Base-by-base conservation (phyloP, 2,329 filamentous ascomycete genomes). In the Chalaropsis ovoidea region DNA sequence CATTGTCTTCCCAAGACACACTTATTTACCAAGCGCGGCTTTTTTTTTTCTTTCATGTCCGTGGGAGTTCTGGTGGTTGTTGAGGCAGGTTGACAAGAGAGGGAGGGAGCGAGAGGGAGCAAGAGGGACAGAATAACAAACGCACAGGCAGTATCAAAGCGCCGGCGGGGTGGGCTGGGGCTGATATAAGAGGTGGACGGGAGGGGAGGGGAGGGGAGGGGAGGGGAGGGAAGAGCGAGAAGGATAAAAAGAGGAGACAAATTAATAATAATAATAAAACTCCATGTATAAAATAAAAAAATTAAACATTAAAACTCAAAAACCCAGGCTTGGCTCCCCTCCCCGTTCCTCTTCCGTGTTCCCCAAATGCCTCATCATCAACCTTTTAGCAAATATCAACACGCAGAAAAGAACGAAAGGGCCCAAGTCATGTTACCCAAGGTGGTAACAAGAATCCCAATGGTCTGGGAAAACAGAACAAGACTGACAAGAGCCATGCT, bases 121-220 rank as follows among this genome's bases (percentile, higher is more conserved):
- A 17, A 24, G 10, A 54, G 22, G 52, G 22, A 56, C 24, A 56
- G 4, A 27, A 35, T 8, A 31, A 56, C 6, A 31, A 35, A 11
- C 52, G 52, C 52, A 56, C 52, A 31, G 52, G 52, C 52, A 31
- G 24, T 56, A 35, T 56, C 52, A 56, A 56, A 56, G 27, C 52
- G 52, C 52, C 24, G 52, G 52, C 22, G 24, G 52, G 24, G 3
- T 31, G 31, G 31, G 31, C 24, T 31, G 24, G 47, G 47, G 2
- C 11, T 56, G 52, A 56, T 56, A 4, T 56, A 56, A 31, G 31
- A 31, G 31, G 6, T 31, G 2, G 31, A 31, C 31, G 31, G 31
- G 6, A 31, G 6, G 6, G 31, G 6, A 31, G 31, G 6, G 31
- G 2, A 31, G 31, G 31, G 31, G 3, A 31, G 31, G 2, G 31